Conservation (phyloP, 2,329 filamentous ascomycete species). For the Penicillium sp. region DNA sequence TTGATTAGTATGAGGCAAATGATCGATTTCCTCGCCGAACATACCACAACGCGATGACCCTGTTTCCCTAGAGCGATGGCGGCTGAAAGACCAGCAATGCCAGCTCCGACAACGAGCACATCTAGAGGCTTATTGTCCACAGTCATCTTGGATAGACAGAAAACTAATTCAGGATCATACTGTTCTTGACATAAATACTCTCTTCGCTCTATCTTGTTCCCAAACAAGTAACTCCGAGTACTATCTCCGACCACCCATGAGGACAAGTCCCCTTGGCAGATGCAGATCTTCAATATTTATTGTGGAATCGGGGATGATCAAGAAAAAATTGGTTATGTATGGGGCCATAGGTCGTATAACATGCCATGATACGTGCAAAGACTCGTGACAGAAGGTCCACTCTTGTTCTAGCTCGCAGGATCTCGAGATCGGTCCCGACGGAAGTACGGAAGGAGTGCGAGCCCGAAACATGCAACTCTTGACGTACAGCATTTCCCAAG, state of each 20-base stretch:
- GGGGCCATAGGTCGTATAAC: background rate
- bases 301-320: background rate
- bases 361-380: background rate
- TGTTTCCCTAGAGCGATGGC: constrained; percentile 35
- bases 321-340: background rate
- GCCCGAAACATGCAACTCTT: no score
- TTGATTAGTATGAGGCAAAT: background rate
- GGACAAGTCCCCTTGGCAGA: background rate
- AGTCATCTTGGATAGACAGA: no score
- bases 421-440: no score
- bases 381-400: no score
- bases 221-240: background rate
- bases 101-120: constrained; percentile 33
- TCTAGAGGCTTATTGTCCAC: constrained; percentile 4
- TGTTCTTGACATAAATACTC: background rate
- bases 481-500: no score
- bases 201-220: background rate
- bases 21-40: background rate
- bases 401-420: no score
- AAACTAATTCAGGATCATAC: no score
- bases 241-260: background rate
- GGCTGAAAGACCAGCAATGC: constrained; percentile 34
- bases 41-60: constrained; percentile 35
- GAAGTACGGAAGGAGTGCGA: no score
- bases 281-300: background rate